Conservation (phyloP, 2,329 filamentous ascomycete species). For the Diaporthe destruens region DNA sequence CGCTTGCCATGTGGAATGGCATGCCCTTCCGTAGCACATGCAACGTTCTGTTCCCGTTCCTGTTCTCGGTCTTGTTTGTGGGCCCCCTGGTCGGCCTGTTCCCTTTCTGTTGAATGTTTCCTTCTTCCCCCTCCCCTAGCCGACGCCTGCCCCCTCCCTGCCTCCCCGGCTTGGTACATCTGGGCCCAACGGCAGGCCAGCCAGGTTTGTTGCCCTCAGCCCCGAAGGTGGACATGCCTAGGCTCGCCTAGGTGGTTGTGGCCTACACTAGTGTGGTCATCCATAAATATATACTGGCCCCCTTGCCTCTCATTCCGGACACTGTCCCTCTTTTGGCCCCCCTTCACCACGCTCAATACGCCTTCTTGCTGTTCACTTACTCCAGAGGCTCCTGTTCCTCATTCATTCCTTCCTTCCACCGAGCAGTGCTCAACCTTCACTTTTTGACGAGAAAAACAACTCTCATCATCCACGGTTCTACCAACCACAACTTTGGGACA, state of each 20-base stretch:
- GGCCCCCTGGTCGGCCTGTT: not conserved
- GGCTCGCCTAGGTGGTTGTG: not conserved
- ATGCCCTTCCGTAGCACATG: conserved; percentile 31
- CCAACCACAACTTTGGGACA: conserved; percentile 32
- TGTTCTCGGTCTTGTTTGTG: conserved; percentile 22
- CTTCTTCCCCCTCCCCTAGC: conserved; percentile 13
- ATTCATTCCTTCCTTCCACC: conserved; percentile 40
- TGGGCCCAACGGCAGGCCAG: not conserved
- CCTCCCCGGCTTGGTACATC: conserved; percentile 1
- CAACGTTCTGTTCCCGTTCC: conserved; percentile 14
- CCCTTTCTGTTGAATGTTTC: conserved; percentile 9
- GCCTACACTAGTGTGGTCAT: not conserved
- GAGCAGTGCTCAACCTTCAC: conserved; percentile 41
- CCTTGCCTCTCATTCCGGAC: conserved; percentile 8
- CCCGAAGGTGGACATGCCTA: conserved; percentile 25
- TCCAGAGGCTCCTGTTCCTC: conserved; percentile 28
- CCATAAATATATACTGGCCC: conserved; percentile 36
- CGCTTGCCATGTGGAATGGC: conserved; percentile 29
- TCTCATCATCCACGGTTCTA: conserved; percentile 31
- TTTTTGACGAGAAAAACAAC: conserved; percentile 30
- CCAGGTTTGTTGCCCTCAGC: conserved; percentile 1
- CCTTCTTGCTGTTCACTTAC: conserved; percentile 27
- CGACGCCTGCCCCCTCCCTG: not conserved
- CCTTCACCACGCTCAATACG: conserved; percentile 29
- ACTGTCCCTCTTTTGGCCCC: not conserved